phyloP scores from a whole-genome alignment of 257 asterid species.

The Solanum pennellii region DNA sequence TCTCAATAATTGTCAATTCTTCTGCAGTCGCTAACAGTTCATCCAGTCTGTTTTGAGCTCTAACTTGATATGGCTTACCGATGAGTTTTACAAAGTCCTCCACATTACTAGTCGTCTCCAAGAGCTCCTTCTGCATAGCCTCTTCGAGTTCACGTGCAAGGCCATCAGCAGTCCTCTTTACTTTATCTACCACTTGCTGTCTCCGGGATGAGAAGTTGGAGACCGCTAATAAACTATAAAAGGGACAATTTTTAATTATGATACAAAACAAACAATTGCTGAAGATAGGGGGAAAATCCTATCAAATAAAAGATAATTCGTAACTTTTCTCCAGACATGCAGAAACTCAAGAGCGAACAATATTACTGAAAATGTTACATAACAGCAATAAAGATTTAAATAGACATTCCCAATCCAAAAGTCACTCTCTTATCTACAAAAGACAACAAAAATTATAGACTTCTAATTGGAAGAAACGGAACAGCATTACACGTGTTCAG shows the following conservation, averaged over 20 bases:
- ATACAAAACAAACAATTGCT: neutral
- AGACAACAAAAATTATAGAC: neutral
- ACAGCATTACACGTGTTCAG: neutral
- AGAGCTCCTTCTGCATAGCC: constrained; percentile 77
- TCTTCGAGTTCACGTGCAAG: constrained; percentile 73
- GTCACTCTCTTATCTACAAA: neutral
- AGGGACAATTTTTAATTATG: constrained; percentile 5
- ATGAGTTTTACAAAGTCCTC: constrained; percentile 37
- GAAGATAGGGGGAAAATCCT: neutral
- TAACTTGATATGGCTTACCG: constrained; percentile 58
- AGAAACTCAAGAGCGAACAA: neutral
- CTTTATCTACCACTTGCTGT: constrained; percentile 52
- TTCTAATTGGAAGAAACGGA: neutral
- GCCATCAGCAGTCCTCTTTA: constrained; percentile 69
- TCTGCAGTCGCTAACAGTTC: constrained; percentile 40
- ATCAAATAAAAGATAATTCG: neutral
- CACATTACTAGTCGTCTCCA: constrained; percentile 36
- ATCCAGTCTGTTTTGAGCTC: constrained; percentile 41
- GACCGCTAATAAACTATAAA: constrained; percentile 55
- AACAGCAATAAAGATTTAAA: neutral
- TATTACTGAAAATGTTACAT: neutral
- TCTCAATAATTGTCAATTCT: constrained; percentile 39
- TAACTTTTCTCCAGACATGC: neutral
- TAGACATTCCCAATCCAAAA: neutral
- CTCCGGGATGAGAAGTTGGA: constrained; percentile 76